Percentiles rank a stretch among this genome's conserved stretches.
Evolutionary conservation across 768 basidiomycete species (phyloP).

Genomic region (Crucibulum laeve): DNA sequence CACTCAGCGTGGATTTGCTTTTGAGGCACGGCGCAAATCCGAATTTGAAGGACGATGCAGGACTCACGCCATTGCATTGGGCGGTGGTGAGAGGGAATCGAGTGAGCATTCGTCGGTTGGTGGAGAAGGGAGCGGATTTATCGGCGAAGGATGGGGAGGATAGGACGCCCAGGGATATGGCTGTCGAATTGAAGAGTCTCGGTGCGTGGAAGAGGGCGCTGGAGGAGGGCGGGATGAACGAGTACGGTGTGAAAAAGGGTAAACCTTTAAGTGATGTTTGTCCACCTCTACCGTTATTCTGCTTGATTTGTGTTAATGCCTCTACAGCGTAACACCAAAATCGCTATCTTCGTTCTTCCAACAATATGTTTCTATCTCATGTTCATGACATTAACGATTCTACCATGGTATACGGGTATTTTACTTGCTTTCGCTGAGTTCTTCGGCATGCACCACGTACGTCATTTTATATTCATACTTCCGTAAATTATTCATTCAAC

Average conservation of each 20-base stretch:
- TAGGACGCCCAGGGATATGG: slow-evolving; percentile 92
- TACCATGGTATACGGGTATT: slow-evolving; percentile 89
- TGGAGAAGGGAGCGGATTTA: slow-evolving; percentile 85
- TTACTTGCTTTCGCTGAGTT: slow-evolving; percentile 82
- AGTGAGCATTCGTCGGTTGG: slow-evolving; percentile 75
- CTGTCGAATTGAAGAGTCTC: slow-evolving; percentile 84
- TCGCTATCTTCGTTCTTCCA: slow-evolving; percentile 76
- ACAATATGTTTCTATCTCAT: slow-evolving; percentile 77
- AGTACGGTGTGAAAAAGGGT: slow-evolving; percentile 63
- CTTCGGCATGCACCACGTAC: slow-evolving; percentile 90
- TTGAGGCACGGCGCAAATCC: slow-evolving; percentile 84
- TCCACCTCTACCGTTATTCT: background rate
- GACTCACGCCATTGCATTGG: slow-evolving; percentile 93
- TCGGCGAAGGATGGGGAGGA: slow-evolving; percentile 77
- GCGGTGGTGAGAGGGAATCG: slow-evolving; percentile 95
- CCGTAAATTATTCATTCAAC: slow-evolving; percentile 4
- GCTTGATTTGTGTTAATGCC: background rate
- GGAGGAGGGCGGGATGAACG: slow-evolving; percentile 81
- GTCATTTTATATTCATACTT: slow-evolving; percentile 22
- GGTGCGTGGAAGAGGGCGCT: slow-evolving; percentile 88
- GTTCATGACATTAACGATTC: slow-evolving; percentile 75
- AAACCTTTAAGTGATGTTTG: slow-evolving; percentile 69
- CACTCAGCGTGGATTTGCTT: slow-evolving; percentile 87
- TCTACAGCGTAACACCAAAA: slow-evolving; percentile 70
- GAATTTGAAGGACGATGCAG: slow-evolving; percentile 71